Conservation (phyloP, 2,329 filamentous ascomycete species). For the Pseudogymnoascus sp. region DNA sequence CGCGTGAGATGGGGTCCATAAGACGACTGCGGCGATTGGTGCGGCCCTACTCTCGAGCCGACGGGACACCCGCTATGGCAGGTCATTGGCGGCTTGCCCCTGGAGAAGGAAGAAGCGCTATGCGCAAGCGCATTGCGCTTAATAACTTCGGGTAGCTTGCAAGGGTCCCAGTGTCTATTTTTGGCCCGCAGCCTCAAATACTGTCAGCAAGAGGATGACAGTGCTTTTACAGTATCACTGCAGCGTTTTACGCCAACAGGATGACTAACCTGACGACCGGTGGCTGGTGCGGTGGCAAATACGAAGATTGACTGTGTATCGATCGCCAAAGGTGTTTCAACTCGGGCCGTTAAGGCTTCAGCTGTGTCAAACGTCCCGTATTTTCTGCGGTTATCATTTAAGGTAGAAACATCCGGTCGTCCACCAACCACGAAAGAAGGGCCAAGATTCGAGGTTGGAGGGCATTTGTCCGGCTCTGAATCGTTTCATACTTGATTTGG, state of each 20-base stretch:
- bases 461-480: background rate
- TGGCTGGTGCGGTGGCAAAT: background rate
- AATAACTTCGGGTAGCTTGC: background rate
- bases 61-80: background rate
- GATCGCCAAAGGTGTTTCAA: background rate
- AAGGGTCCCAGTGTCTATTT: background rate
- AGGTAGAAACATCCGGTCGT: background rate
- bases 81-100: background rate
- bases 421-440: background rate
- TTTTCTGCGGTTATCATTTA: constrained; percentile 2
- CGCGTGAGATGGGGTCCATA: background rate
- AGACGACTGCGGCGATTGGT: constrained; percentile 1
- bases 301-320: background rate
- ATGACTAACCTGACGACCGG: background rate
- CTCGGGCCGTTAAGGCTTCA: constrained; percentile 9
- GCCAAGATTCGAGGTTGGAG: background rate
- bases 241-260: background rate
- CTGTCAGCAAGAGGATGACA: constrained; percentile 1
- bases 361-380: background rate
- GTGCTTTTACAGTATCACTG: constrained; percentile 4
- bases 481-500: background rate
- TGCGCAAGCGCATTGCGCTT: constrained; percentile 3
- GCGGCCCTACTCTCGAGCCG: constrained; percentile 1
- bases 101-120: background rate
- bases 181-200: background rate